Conservation (phyloP, 352 stramenopile species). For the Globisporangium solare region DNA sequence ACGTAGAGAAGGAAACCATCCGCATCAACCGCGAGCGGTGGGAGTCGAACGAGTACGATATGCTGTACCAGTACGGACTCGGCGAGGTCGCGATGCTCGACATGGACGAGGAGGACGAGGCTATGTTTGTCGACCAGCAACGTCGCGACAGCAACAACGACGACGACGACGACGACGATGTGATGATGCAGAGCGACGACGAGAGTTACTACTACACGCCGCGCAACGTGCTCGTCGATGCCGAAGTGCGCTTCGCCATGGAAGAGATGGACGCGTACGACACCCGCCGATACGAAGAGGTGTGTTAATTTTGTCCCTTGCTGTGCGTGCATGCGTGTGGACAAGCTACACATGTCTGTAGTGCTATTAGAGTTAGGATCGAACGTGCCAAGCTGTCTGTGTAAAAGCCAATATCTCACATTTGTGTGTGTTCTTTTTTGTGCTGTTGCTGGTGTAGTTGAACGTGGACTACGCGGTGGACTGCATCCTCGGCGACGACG, state of each 20-base stretch:
- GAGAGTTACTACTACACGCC: slow-evolving; percentile 50
- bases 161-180: neutral
- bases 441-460: slow-evolving; percentile 5
- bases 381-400: too few relatives aligned
- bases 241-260: slow-evolving; percentile 58
- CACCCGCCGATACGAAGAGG: slow-evolving; percentile 55
- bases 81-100: slow-evolving; percentile 61
- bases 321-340: slow-evolving; percentile 4
- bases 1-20: slow-evolving; percentile 61
- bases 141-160: slow-evolving; percentile 28
- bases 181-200: slow-evolving; percentile 3
- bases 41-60: slow-evolving; percentile 84
- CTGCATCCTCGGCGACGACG: slow-evolving; percentile 66
- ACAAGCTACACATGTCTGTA: neutral
- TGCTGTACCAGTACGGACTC: slow-evolving; percentile 77
- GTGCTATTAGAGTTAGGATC: neutral
- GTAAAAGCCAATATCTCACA: slow-evolving; percentile 10
- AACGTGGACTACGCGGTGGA: slow-evolving; percentile 61
- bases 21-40: slow-evolving; percentile 78
- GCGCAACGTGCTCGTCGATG: slow-evolving; percentile 40
- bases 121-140: slow-evolving; percentile 31
- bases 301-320: slow-evolving; percentile 14
- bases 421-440: slow-evolving; percentile 2
- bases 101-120: slow-evolving; percentile 49
- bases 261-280: slow-evolving; percentile 77